Evolutionary conservation across 2,329 filamentous ascomycete species (phyloP).

Genomic region (Claviceps monticola): DNA sequence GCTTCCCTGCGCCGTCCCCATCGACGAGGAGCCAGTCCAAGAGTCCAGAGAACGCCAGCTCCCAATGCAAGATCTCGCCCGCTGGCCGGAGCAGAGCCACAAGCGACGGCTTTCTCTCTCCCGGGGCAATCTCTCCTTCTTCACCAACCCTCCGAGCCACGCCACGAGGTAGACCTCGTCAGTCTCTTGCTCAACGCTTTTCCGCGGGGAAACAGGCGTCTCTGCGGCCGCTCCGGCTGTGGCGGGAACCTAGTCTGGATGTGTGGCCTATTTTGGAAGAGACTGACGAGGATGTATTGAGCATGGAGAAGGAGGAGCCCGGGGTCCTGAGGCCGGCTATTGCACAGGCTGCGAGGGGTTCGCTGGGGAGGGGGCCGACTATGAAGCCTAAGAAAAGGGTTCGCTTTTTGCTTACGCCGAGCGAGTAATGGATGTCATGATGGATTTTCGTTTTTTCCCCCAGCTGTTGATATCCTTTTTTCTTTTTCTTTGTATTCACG

Average conservation of each 20-base stretch:
- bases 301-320: conserved; percentile 21
- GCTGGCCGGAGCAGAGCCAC: conserved; percentile 13
- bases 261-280: conserved; percentile 49
- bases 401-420: conserved; percentile 36
- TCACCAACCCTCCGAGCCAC: neutral
- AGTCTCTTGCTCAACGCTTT: conserved; percentile 1
- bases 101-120: conserved; percentile 12
- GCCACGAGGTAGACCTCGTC: conserved; percentile 2
- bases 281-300: conserved; percentile 36
- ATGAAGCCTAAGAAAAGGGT: conserved; percentile 43
- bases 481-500: conserved; percentile 5
- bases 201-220: conserved; percentile 11
- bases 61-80: conserved; percentile 18
- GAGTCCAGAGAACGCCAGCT: conserved; percentile 23
- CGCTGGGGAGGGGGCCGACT: conserved; percentile 17
- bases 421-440: conserved; percentile 16
- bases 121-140: conserved; percentile 2
- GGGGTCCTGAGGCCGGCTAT: neutral
- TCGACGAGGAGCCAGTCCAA: conserved; percentile 18
- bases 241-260: conserved; percentile 44
- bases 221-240: conserved; percentile 29
- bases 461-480: neutral
- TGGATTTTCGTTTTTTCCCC: neutral
- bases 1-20: conserved; percentile 28
- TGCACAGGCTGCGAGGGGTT: neutral